Evolutionary conservation across 1,139 yeast genomes (phyloP), one percentile per base, ranked within the genome.

Genomic region (Lodderomyces pseudojiufengensis): DNA sequence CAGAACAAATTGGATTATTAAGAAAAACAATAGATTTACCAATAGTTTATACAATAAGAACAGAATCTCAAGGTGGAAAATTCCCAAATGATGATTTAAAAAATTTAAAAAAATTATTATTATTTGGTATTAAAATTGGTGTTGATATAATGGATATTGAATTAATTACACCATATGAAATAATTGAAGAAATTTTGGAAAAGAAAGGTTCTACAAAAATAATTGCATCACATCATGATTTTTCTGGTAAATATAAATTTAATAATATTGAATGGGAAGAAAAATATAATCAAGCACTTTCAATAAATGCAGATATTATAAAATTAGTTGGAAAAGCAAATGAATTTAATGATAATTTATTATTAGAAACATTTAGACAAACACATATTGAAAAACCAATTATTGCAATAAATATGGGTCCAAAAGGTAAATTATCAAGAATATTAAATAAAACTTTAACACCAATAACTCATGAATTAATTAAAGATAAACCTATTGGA

Each of bases 321-420:
- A 88, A 88, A 60, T 80, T 92, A 55, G 95, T 90, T 33, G 96
- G 95, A 18, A 66, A 69, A 37, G 96, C 97, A 7, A 54, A 62
- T 2, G 50, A 61, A 1, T 68, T 85, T 50, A 62, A 65, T 30
- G 96, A 88, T 54, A 92, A 92, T 57, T 61, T 83, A 43, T 63
- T 61, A 2, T 66, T 90, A 41, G 96, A 87, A 55, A 55, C 57
- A 18, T 92, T 90, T 67, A 76, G 90, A 54, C 42, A 61, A 1
- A 31, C 55, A 3, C 80, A 79, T 51, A 59, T 63, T 3, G 44
- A 54, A 11, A 70, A 71, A 43, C 96, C 96, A 3, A 67, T 90
- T 52, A 77, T 88, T 61, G 92, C 94, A 10, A 80, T 85, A 49
- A 92, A 92, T 56, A 80, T 83, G 84, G 84, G 94, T 3, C 75